Conservation (phyloP, 306 rosid species). For the Vigna nakashimae region DNA sequence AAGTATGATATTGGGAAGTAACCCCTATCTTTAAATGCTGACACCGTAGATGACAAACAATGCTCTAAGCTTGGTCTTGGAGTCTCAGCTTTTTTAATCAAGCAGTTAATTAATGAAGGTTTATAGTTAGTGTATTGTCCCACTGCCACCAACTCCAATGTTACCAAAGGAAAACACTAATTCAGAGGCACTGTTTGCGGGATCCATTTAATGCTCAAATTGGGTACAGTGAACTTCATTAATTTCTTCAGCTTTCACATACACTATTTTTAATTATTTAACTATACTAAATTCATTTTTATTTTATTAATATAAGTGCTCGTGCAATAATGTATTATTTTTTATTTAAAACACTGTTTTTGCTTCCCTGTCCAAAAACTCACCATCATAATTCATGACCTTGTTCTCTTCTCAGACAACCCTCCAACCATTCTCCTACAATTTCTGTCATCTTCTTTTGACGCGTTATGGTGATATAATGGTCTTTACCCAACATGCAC, state of each 20-base stretch:
- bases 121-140: conserved; percentile 14
- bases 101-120: conserved; percentile 37
- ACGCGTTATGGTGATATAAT: conserved; percentile 39
- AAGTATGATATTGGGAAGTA: conserved; percentile 41
- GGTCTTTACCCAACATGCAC: conserved; percentile 53
- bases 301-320: not conserved
- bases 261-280: not conserved
- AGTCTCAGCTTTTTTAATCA: conserved; percentile 12
- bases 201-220: conserved; percentile 57
- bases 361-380: not conserved
- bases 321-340: not conserved
- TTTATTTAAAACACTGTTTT: too few relatives aligned
- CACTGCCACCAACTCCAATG: conserved; percentile 39
- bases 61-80: conserved; percentile 22
- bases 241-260: not conserved
- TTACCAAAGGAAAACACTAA: conserved; percentile 45
- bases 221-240: conserved; percentile 49
- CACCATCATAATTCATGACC: not conserved
- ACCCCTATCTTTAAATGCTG: conserved; percentile 49
- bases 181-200: conserved; percentile 59
- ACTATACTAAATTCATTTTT: too few relatives aligned
- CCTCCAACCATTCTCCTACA: conserved; percentile 3
- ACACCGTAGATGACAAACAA: conserved; percentile 48
- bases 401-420: not conserved
- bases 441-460: conserved; percentile 38